A percentile compares a stretch with the other conserved stretches of the same genome.
Evolutionary conservation across 768 basidiomycete species (phyloP).

Genomic region (Lactarius hatsudake): DNA sequence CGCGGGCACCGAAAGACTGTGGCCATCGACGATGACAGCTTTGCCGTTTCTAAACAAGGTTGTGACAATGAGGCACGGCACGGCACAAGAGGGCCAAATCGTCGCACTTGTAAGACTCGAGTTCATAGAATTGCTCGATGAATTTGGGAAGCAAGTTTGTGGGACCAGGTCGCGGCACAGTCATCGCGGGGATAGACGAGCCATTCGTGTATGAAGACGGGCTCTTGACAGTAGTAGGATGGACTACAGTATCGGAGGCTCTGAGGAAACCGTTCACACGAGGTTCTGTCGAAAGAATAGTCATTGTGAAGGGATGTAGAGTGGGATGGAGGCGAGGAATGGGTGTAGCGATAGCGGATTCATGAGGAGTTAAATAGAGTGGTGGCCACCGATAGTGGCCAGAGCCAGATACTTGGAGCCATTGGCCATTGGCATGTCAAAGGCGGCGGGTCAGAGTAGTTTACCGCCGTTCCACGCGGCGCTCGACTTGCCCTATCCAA

Average conservation of each 20-base stretch:
- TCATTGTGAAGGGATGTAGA: conserved; percentile 16
- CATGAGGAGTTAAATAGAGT: conserved; percentile 14
- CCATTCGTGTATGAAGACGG: background rate
- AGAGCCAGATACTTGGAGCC: too few relatives aligned
- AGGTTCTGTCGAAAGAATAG: conserved; percentile 22
- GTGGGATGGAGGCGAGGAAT: background rate
- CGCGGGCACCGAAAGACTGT: conserved; percentile 69
- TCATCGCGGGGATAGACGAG: background rate
- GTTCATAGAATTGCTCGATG: conserved; percentile 56
- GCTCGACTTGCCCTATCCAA: background rate
- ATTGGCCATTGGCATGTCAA: too few relatives aligned
- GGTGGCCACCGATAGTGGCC: too few relatives aligned
- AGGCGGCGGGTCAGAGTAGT: background rate
- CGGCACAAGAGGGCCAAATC: background rate
- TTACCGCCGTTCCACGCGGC: background rate
- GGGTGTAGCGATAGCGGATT: background rate
- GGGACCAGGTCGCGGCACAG: background rate
- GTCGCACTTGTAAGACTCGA: conserved; percentile 61
- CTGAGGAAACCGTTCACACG: conserved; percentile 18
- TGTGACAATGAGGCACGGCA: conserved; percentile 13
- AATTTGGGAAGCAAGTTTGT: conserved; percentile 52
- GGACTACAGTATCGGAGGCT: background rate
- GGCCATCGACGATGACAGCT: conserved; percentile 63
- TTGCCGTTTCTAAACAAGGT: conserved; percentile 51
- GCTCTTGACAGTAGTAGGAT: conserved; percentile 1